Conservation (phyloP, 1,284 basidiomycete genomes). For the Porogramme epimiltina region DNA sequence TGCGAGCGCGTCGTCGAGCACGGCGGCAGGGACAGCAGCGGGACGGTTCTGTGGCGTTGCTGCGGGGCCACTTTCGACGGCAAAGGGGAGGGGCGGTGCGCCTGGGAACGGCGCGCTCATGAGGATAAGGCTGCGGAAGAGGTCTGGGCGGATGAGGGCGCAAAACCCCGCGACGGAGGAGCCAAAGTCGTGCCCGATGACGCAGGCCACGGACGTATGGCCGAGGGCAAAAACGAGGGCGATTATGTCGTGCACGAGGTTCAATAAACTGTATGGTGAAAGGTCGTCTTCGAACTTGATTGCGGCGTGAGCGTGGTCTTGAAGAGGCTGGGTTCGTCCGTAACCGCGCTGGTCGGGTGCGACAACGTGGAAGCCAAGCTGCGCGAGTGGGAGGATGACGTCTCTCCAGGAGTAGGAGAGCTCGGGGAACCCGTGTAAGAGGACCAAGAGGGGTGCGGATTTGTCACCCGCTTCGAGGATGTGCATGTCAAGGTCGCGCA, state of each 20-base stretch:
- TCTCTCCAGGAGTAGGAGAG: constrained; percentile 66
- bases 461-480: constrained; percentile 49
- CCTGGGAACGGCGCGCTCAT: constrained; percentile 62
- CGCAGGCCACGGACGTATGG: constrained; percentile 43
- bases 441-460: constrained; percentile 49
- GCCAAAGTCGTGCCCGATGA: constrained; percentile 66
- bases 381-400: constrained; percentile 50
- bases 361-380: constrained; percentile 38
- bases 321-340: constrained; percentile 33
- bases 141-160: constrained; percentile 53
- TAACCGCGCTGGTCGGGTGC: constrained; percentile 38
- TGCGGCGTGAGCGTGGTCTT: constrained; percentile 11
- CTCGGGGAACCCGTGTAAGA: constrained; percentile 69
- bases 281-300: constrained; percentile 51
- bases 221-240: constrained; percentile 54
- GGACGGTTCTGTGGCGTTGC: background rate
- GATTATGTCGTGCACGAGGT: constrained; percentile 52
- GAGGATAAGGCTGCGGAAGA: constrained; percentile 56
- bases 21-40: constrained; percentile 19
- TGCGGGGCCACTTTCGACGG: constrained; percentile 14
- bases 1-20: constrained; percentile 32
- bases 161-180: constrained; percentile 53
- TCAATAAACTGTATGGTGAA: constrained; percentile 49
- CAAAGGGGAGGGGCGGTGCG: constrained; percentile 34
- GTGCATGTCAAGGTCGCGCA: constrained; percentile 49